phyloP scores from a whole-genome alignment of 164 flowering plant species.

The Magnolia officinalis region DNA sequence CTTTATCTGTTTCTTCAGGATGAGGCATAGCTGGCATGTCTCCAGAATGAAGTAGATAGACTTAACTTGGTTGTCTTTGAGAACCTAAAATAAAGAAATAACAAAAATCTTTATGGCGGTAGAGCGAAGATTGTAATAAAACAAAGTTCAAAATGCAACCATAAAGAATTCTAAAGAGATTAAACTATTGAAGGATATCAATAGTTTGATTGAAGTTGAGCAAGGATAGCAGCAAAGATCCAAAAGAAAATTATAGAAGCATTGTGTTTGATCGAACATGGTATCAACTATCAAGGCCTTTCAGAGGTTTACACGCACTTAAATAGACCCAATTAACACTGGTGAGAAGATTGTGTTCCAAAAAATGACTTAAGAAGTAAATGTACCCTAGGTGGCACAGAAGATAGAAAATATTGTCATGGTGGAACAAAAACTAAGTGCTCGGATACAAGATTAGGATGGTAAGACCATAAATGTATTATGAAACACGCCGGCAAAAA shows the following conservation, averaged over 20 bases:
- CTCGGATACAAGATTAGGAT: too few species aligned
- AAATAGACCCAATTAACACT: not conserved
- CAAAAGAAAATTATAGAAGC: not conserved
- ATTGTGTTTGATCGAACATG: not conserved
- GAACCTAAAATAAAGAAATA: slow-evolving; percentile 16
- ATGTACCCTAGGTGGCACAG: too few species aligned
- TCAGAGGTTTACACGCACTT: not conserved
- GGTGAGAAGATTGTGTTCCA: not conserved
- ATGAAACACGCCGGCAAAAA: not conserved
- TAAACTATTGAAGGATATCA: not conserved
- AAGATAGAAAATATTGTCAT: too few species aligned
- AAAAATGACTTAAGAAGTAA: too few species aligned
- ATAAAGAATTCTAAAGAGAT: not conserved
- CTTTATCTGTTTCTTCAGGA: slow-evolving; percentile 26
- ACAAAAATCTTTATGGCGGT: not conserved
- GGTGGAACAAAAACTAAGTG: too few species aligned
- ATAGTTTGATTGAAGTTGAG: not conserved
- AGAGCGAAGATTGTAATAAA: not conserved
- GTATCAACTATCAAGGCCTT: not conserved
- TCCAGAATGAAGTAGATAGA: slow-evolving; percentile 1
- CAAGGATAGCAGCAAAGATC: not conserved
- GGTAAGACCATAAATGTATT: too few species aligned
- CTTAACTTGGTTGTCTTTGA: not conserved
- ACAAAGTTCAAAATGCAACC: not conserved
- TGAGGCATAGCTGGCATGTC: slow-evolving; percentile 21